Base-by-base conservation (phyloP, 805 yeast genomes). In the Tetrapisispora taiwanensis region DNA sequence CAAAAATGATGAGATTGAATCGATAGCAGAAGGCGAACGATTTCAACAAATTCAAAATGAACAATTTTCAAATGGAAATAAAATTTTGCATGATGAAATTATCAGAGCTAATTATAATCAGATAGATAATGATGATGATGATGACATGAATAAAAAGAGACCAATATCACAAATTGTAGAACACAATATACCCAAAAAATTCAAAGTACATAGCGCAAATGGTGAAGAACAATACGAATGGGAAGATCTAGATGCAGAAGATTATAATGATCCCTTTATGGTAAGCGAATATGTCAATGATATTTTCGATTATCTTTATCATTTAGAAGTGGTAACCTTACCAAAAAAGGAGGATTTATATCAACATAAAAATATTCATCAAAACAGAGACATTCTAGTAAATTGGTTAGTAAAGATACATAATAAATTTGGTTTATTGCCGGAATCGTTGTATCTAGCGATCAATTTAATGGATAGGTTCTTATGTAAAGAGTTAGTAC, bases 341-440 rank as follows among this genome's bases (percentile, higher is more conserved):
- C 95, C 88, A 17, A 56, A 64, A 35, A 63, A 68, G 24, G 63
- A 64, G 39, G 65, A 66, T 41, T 50, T 69, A 18, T 54, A 58
- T 34, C 66, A 64, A 65, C 70, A 65, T 56, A 52, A 78, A 65
- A 67, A 65, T 39, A 67, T 69, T 20, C 67, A 65, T 22, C 65
- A 62, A 38, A 66, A 67, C 41, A 75, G 96, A 56, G 83, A 85
- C 40, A 84, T 87, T 42, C 69, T 88, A 45, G 92, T 88, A n/a
- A 95, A 89, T 65, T 88, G 97, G 97, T 72, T 88, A 64, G 86
- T 85, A 27, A 90, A 86, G 59, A 86, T 88, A 63, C 96, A 88
- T 69, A 69, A 78, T 53, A 78, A 86, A 59, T 88, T 88, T 66
- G 75, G 90, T 49, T 68, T 89, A 50, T 69, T 87, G 36, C 95